Percentiles rank a stretch among this genome's conserved stretches.
Evolutionary conservation across 768 basidiomycete genomes (phyloP).

Genomic region (Suillus decipiens): DNA sequence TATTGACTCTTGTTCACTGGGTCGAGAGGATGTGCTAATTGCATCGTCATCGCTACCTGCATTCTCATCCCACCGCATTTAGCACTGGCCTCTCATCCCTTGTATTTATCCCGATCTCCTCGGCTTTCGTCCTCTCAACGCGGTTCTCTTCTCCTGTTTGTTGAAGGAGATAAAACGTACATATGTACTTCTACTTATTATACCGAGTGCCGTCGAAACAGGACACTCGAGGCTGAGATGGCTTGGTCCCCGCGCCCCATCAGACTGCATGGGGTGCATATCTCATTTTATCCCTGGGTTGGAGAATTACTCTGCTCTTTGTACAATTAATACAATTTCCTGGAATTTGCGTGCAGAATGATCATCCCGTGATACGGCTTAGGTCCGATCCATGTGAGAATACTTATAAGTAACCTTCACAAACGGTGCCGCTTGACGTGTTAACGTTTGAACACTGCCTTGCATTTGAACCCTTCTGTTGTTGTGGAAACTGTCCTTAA

Average conservation of each 20-base stretch:
- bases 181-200: constrained; percentile 9
- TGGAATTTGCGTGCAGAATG: background rate
- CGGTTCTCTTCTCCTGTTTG: constrained; percentile 1
- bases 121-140: constrained; percentile 3
- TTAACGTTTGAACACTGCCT: no score
- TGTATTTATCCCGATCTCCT: constrained; percentile 6
- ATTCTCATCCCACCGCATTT: constrained; percentile 4
- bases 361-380: background rate
- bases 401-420: background rate
- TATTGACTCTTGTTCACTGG: constrained; percentile 15
- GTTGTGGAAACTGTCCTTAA: background rate
- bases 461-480: background rate
- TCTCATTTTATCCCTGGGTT: constrained; percentile 3
- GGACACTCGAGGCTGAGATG: background rate
- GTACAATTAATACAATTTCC: constrained; percentile 5
- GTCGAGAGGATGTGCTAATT: constrained; percentile 6
- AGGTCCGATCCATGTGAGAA: background rate
- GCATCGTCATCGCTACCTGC: constrained; percentile 5
- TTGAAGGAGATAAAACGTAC: constrained; percentile 7
- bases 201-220: constrained; percentile 3
- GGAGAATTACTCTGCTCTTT: constrained; percentile 7
- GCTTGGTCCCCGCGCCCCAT: background rate
- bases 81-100: constrained; percentile 1
- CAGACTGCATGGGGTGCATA: background rate
- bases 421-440: no score